Base-by-base conservation (phyloP, 2,329 filamentous ascomycete species). In the Stachybotrys chartarum region DNA sequence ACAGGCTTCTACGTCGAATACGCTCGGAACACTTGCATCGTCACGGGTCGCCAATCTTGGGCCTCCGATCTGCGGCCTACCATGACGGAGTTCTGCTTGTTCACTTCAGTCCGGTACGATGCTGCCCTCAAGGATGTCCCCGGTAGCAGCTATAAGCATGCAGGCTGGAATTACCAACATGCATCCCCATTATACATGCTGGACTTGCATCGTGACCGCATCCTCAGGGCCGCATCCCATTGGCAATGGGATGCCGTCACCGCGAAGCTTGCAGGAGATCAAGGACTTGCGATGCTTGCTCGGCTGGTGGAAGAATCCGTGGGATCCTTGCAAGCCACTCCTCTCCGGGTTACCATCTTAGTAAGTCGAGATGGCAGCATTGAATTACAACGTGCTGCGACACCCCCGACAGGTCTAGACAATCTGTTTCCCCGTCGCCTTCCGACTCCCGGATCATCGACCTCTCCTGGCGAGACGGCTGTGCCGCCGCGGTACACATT, bases 131-230 rank as follows among this genome's bases (percentile, higher is more conserved):
- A 74, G 7, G 59, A 70, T 7, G 70, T 77, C 42, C 70, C 74
- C 10, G 69, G 70, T 54, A 69, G 65, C 39, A 68, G 67, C 1
- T 66, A 75, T 35, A 57, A 63, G 35, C 65, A 77, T 57, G 69
- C 75, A 46, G 80, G 76, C 17, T 86, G 78, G 73, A 85, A 84
- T 63, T 76, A 74, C 61, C 60, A 64, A 30, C 71, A 75, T 30
- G 65, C 73, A 7, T 88, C 84, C 8, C 81, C 86, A 0, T 85
- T 90, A 62, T 95, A 95, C 70, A 90, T 95, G 79, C 80, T 94
- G 16, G 78, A 84, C 56, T 86, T 86, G 61, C 91, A 96, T 68
- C 82, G 84, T 50, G 87, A 92, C 67, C 86, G 91, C 54, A 81
- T 96, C 67, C 76, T 91, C n/a, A 79, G 75, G 55, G 84, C 83